A percentile compares a stretch with the other conserved stretches of the same genome.
Evolutionary conservation across 2,329 filamentous ascomycete species (phyloP).

Genomic region (Peltaster fructicola): DNA sequence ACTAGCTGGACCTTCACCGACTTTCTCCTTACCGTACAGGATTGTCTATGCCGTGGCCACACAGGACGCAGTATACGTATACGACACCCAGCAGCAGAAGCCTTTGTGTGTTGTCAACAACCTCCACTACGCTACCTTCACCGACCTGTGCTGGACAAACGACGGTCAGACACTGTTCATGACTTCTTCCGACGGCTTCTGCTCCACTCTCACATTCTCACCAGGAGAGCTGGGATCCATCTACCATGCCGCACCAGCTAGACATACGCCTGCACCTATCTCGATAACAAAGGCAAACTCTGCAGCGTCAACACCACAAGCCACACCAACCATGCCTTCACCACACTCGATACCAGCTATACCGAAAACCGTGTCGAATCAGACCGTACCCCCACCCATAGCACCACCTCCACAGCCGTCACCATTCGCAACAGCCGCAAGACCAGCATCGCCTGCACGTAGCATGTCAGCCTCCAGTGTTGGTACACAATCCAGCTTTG

Average conservation of each 20-base stretch:
- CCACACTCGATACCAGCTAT: slow-evolving; percentile 52
- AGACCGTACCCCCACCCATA: slow-evolving; percentile 2
- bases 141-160: slow-evolving; percentile 77
- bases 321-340: slow-evolving; percentile 13
- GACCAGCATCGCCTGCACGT: slow-evolving; percentile 61
- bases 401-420: slow-evolving; percentile 26
- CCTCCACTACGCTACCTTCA: slow-evolving; percentile 91
- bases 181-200: slow-evolving; percentile 97
- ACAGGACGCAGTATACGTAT: slow-evolving; percentile 83
- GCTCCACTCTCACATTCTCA: slow-evolving; percentile 72
- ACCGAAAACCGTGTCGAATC: slow-evolving; percentile 41
- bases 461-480: slow-evolving; percentile 77
- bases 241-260: slow-evolving; percentile 46
- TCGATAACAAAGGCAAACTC: slow-evolving; percentile 20
- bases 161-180: slow-evolving; percentile 70
- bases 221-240: slow-evolving; percentile 69
- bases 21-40: slow-evolving; percentile 75
- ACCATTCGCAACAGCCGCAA: slow-evolving; percentile 28
- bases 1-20: slow-evolving; percentile 35
- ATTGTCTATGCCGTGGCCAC: slow-evolving; percentile 96
- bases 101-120: slow-evolving; percentile 93
- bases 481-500: slow-evolving; percentile 39
- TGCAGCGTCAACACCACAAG: slow-evolving; percentile 24
- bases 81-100: slow-evolving; percentile 91
- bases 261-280: slow-evolving; percentile 23